Percentiles rank a stretch among this genome's conserved stretches.
Conservation (phyloP, 805 yeast species). For the Candida ortonii region DNA sequence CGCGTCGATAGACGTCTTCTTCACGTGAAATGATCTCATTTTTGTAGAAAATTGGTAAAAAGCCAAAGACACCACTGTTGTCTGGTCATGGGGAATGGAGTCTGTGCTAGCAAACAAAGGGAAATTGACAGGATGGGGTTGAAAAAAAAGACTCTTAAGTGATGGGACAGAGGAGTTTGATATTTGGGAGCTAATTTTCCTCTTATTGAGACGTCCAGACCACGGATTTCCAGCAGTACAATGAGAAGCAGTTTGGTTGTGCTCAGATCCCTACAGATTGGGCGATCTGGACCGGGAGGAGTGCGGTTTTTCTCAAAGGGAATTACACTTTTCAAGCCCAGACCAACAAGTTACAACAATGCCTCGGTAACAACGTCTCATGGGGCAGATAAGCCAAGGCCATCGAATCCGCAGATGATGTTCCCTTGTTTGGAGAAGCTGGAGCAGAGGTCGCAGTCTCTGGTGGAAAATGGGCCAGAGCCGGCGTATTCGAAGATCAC, state of each 20-base stretch:
- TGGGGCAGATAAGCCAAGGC: slow-evolving; percentile 6
- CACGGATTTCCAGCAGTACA: no score
- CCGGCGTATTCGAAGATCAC: slow-evolving; percentile 74
- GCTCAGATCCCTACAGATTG: no score
- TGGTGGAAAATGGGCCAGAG: slow-evolving; percentile 73
- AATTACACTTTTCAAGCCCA: slow-evolving; percentile 19
- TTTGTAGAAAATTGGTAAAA: neutral
- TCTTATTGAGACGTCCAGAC: no score
- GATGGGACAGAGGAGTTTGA: no score
- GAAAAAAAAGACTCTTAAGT: no score
- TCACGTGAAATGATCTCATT: slow-evolving; percentile 21
- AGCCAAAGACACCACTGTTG: neutral
- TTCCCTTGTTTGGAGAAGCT: slow-evolving; percentile 85
- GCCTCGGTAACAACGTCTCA: slow-evolving; percentile 14
- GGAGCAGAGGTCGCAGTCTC: slow-evolving; percentile 48
- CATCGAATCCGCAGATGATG: slow-evolving; percentile 64
- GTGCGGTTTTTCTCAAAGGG: no score
- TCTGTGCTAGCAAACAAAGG: neutral
- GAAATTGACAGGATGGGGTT: no score
- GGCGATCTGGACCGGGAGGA: no score
- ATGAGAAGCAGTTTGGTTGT: neutral
- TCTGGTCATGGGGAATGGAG: neutral
- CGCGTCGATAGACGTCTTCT: slow-evolving; percentile 2
- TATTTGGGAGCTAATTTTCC: no score
- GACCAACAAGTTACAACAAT: slow-evolving; percentile 13